Evolutionary conservation across 495 filamentous ascomycete genomes (phyloP), one percentile per base, ranked within the genome.

Genomic region (Hyaloscypha variabilis): DNA sequence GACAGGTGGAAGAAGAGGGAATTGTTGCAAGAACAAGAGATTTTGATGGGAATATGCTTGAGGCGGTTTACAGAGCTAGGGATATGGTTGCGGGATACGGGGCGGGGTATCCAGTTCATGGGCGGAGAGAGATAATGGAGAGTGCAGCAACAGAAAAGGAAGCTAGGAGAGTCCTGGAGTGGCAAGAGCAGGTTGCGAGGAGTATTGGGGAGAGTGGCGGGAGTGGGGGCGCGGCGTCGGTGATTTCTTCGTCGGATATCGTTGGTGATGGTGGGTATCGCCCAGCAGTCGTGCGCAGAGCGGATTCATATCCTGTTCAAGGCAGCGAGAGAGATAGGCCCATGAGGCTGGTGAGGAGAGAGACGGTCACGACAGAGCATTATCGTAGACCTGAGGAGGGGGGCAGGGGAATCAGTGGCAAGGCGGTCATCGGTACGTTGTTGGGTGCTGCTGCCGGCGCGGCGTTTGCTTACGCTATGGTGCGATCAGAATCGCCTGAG

Each of bases 391-490:
- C 28, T 10, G 21, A 51, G 2, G 60, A 50, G 25, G 34, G 50
- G 58, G 28, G 46, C 5, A 55, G 58, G 23, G 67, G 65, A 6
- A 46, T 64, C 8, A 66, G 30, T 25, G 58, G 63, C 14, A 66
- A 60, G 54, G 52, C 65, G 51, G 72, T 86, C 8, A 72, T 81
- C 8, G 86, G 87, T 28, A 87, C 87, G 2, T 77, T 96, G 28
- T 80, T 95, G 8, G 91, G 91, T 11, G 90, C 89, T 3, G 82
- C 93, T 54, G 85, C 92, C 6, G 92, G 90, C 25, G 92, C 88
- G 21, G 90, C 90, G 10, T 85, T 90, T 3, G 92, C 90, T 1
- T 94, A 94, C 73, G 87, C 88, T 39, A 88, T 91, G 78, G 78
- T 82, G 23, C 56, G 68, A 29, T 31, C 54, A 28, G 68, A 70